phyloP scores from a whole-genome alignment of 2,329 filamentous ascomycete species.

The Botrytis galanthina region DNA sequence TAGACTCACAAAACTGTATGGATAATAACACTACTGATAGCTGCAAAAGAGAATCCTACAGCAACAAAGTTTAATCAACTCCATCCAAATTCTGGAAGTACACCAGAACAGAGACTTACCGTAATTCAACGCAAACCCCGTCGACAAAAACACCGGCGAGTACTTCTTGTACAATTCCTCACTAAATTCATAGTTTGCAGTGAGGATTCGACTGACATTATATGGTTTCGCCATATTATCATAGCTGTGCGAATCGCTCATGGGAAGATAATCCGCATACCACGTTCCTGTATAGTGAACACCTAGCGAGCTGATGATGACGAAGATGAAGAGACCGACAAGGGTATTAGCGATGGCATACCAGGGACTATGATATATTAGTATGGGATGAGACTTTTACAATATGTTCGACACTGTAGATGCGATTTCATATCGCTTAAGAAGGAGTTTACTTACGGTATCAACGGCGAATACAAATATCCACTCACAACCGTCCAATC shows the following conservation, averaged over 20 bases:
- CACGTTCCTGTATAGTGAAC: slow-evolving; percentile 67
- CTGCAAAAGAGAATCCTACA: slow-evolving; percentile 51
- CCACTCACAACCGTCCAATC: slow-evolving; percentile 68
- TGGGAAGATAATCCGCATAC: slow-evolving; percentile 57
- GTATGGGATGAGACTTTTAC: neutral
- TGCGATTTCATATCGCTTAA: neutral
- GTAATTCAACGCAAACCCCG: slow-evolving; percentile 55
- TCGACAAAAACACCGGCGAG: slow-evolving; percentile 46
- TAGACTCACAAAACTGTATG: slow-evolving; percentile 55
- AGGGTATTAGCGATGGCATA: slow-evolving; percentile 72
- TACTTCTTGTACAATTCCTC: slow-evolving; percentile 54
- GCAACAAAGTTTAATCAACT: neutral
- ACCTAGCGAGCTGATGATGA: slow-evolving; percentile 54
- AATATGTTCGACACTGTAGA: neutral
- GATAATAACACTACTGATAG: slow-evolving; percentile 57
- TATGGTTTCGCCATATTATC: slow-evolving; percentile 50
- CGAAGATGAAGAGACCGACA: slow-evolving; percentile 64
- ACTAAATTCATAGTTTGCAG: slow-evolving; percentile 55
- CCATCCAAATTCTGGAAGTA: neutral
- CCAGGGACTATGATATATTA: slow-evolving; percentile 46
- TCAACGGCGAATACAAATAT: slow-evolving; percentile 2
- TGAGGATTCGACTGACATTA: slow-evolving; percentile 60
- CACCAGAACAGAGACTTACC: slow-evolving; percentile 39
- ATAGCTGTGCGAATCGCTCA: slow-evolving; percentile 51
- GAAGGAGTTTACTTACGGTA: neutral